Base-by-base conservation (phyloP, 2,329 filamentous ascomycete species). In the Penicillium italicum region DNA sequence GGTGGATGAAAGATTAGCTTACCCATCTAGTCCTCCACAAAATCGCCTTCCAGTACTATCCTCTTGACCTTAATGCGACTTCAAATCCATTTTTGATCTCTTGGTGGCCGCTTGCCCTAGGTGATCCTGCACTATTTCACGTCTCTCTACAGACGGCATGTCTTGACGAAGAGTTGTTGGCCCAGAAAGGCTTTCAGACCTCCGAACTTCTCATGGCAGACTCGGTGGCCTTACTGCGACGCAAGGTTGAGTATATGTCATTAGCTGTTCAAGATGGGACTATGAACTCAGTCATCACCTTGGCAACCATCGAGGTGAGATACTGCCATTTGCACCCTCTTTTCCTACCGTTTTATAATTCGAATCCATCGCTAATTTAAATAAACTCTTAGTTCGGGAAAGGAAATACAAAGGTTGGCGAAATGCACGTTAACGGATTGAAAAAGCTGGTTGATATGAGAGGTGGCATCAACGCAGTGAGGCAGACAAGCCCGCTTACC, bases 21-120 rank as follows among this genome's bases (percentile, higher is more conserved):
- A 65, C 50, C 3, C n/a, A 28, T 38, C 12, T 51, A 83, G 82
- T 85, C 58, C 69, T 84, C 4, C 75, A 78, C 40, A 82, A 79
- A 42, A 84, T 85, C 44, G 80, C 82, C 0, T 85, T 85, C 48
- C 79, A 84, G 58, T 85, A 84, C 62, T 85, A 85, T 61, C 82
- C 82, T 0, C 71, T 84, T 20, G 82, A 85, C 49, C 69, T 82
- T 8, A 77, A 74, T 56, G 63, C 74, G n/a, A 67, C 67, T 0
- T 81, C 82, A 8, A 85, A 85, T 60, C 82, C 82, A 0, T 85
- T 85, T 57, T 69, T 85, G 18, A 70, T 83, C 7, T 83, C 81
- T 0, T 85, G 82, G 82, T 85, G 82, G 82, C 82, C 82, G 0
- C 72, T 81, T 1, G 81, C 82, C 0, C 73, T 85, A 0, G 77